Percentiles rank a stretch among this genome's conserved stretches.
Evolutionary conservation across 495 filamentous ascomycete genomes (phyloP).

Genomic region (Aspergillus homomorphus): DNA sequence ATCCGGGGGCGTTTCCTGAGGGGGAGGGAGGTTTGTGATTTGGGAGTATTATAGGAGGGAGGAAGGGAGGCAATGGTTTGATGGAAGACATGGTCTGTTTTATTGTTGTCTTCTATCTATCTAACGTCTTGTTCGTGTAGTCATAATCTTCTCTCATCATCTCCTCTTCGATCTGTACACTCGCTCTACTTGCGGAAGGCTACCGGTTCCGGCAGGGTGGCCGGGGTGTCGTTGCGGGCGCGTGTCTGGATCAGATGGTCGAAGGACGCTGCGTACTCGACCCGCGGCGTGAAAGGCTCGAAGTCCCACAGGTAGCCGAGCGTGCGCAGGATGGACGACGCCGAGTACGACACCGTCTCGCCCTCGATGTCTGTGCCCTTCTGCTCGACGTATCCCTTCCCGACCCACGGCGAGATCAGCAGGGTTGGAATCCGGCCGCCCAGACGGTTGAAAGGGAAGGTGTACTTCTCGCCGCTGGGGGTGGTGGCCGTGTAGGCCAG

Average conservation of each 20-base stretch:
- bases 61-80: background rate
- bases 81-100: no score
- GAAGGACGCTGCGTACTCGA: conserved; percentile 37
- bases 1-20: background rate
- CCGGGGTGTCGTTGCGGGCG: conserved; percentile 23
- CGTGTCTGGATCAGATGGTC: conserved; percentile 35
- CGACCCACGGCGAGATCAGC: conserved; percentile 49
- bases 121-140: background rate
- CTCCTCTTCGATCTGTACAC: no score
- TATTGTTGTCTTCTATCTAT: background rate
- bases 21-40: no score
- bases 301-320: conserved; percentile 47
- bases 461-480: conserved; percentile 39
- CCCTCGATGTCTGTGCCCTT: conserved; percentile 37
- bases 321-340: conserved; percentile 38
- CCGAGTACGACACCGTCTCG: conserved; percentile 35
- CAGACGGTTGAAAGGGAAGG: conserved; percentile 45
- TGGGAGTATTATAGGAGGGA: no score
- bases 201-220: conserved; percentile 17
- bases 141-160: background rate
- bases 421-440: conserved; percentile 49
- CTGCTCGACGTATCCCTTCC: conserved; percentile 45
- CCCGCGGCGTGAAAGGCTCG: conserved; percentile 41
- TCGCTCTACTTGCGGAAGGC: conserved; percentile 5
- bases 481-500: conserved; percentile 44